A percentile compares a stretch with the other conserved stretches of the same genome.
Conservation (phyloP, 2,329 filamentous ascomycete genomes). For the Botrytis aclada region DNA sequence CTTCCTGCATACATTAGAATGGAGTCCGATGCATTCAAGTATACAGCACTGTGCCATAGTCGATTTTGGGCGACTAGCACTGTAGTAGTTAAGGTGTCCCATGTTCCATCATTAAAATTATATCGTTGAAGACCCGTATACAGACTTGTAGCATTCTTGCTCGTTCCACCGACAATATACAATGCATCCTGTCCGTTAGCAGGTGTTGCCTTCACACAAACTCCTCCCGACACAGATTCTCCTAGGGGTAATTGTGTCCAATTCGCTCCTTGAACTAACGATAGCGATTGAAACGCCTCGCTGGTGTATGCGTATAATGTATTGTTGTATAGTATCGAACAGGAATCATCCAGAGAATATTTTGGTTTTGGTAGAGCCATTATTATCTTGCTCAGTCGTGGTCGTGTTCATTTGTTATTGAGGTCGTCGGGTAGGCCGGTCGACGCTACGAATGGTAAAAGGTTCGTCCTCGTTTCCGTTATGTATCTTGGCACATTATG, state of each 20-base stretch:
- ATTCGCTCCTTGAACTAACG: conserved; percentile 63
- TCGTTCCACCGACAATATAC: conserved; percentile 77
- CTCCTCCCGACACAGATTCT: conserved; percentile 67
- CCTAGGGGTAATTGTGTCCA: conserved; percentile 69
- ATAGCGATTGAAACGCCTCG: conserved; percentile 70
- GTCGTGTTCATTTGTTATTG: conserved; percentile 21
- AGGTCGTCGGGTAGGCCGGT: conserved; percentile 18
- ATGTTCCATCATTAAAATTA: conserved; percentile 53
- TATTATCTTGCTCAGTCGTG: conserved; percentile 22
- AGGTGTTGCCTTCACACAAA: conserved; percentile 70
- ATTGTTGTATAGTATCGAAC: conserved; percentile 76
- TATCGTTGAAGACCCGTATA: conserved; percentile 76
- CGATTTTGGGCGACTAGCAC: conserved; percentile 53
- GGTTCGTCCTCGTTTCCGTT: conserved; percentile 13
- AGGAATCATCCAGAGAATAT: conserved; percentile 70
- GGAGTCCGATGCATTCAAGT: conserved; percentile 64
- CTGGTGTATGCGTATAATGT: conserved; percentile 81
- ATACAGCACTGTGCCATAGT: conserved; percentile 71
- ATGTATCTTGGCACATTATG: conserved; percentile 16
- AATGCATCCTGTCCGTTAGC: conserved; percentile 55
- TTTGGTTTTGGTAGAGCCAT: conserved; percentile 61
- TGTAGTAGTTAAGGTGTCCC: conserved; percentile 53
- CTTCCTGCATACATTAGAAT: conserved; percentile 81
- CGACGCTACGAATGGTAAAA: conserved; percentile 12
- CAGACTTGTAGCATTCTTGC: conserved; percentile 42